phyloP scores from a whole-genome alignment of 2,329 filamentous ascomycete species.

The Talaromyces amestolkiae region DNA sequence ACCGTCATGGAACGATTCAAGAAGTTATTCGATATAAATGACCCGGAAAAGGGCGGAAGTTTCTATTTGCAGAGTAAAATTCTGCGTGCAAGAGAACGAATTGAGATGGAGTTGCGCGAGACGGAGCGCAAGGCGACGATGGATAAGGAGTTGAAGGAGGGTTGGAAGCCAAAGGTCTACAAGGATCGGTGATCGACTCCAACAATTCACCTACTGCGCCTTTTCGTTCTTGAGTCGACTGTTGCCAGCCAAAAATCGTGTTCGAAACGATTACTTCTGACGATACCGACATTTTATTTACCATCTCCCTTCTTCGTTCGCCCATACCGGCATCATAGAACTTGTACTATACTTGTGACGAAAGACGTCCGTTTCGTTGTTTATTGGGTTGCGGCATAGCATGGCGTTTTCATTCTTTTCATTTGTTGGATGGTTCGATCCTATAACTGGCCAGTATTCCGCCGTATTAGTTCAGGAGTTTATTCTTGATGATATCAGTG shows the following conservation, averaged over 20 bases:
- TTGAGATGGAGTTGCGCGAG: slow-evolving; percentile 80
- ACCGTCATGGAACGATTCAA: slow-evolving; percentile 86
- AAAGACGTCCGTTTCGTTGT: slow-evolving; percentile 10
- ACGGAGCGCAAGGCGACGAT: slow-evolving; percentile 67
- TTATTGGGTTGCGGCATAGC: slow-evolving; percentile 36
- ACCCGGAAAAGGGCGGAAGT: slow-evolving; percentile 91
- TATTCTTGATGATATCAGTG: slow-evolving; percentile 12
- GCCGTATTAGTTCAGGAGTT: not conserved
- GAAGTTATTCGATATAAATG: slow-evolving; percentile 88
- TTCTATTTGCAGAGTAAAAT: slow-evolving; percentile 99
- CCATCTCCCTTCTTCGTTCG: slow-evolving; percentile 19
- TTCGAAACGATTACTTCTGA: not conserved
- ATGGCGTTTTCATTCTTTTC: slow-evolving; percentile 35
- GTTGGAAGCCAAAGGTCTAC: slow-evolving; percentile 93
- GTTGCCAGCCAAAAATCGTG: not conserved
- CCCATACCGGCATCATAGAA: slow-evolving; percentile 17
- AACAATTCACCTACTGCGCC: not conserved
- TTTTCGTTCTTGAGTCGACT: not conserved
- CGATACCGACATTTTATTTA: slow-evolving; percentile 10
- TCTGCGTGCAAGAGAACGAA: slow-evolving; percentile 81
- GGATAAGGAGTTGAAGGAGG: slow-evolving; percentile 76
- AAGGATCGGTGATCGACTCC: slow-evolving; percentile 65
- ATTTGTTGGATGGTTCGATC: slow-evolving; percentile 21
- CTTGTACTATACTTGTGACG: slow-evolving; percentile 18
- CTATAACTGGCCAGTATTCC: slow-evolving; percentile 12